Conservation (phyloP, 2,329 filamentous ascomycete species). For the Arthrobotrys sphaeroides region DNA sequence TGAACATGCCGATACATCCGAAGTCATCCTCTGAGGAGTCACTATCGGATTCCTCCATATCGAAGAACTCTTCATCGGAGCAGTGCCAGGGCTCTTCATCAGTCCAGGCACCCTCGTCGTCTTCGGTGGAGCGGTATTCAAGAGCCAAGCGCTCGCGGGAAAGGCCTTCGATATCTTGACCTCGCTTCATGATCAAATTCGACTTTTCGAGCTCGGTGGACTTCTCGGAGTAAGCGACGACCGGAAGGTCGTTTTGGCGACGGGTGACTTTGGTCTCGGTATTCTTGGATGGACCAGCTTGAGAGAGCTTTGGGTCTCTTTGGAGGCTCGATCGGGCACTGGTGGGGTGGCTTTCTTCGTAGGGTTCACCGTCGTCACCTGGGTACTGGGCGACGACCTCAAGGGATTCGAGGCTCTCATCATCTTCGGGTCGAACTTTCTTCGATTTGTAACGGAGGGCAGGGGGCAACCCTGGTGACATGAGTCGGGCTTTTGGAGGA, state of each 20-base stretch:
- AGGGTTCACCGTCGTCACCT: background rate
- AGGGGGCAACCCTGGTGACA: background rate
- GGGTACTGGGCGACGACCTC: background rate
- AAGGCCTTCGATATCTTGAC: background rate
- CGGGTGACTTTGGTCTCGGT: background rate
- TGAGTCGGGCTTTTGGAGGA: background rate
- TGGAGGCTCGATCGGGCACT: background rate
- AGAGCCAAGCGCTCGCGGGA: background rate
- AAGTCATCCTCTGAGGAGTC: conserved; percentile 55
- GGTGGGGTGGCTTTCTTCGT: background rate
- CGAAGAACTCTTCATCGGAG: background rate
- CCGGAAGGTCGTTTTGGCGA: conserved; percentile 16
- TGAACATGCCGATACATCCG: conserved; percentile 61
- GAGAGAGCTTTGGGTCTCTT: background rate
- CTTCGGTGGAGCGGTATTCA: background rate
- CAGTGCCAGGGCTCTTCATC: conserved; percentile 11
- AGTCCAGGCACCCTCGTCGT: conserved; percentile 4
- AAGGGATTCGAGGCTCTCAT: background rate
- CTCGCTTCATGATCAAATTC: background rate
- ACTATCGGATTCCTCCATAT: background rate
- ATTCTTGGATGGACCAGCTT: background rate
- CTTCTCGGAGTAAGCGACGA: background rate
- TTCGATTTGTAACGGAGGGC: background rate
- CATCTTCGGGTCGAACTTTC: background rate
- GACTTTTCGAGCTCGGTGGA: background rate